Evolutionary conservation across 169 alveolate species (phyloP).

Genomic region (Eimeria tenella): DNA sequence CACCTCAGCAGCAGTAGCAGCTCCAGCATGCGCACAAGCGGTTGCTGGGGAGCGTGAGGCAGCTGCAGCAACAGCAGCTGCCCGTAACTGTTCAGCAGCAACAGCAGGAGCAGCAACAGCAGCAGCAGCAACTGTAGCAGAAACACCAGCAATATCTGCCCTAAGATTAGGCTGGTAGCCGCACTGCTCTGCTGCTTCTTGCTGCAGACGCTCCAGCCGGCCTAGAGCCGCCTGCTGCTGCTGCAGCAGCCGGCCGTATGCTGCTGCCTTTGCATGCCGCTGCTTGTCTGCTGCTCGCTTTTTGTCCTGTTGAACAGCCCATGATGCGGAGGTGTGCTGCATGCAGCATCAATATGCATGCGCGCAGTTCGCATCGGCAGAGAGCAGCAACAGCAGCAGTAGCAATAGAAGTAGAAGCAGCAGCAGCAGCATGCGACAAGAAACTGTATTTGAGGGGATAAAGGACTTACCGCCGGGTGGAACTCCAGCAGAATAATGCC

Average conservation of each 20-base stretch:
- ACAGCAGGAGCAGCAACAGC: neutral
- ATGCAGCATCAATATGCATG: neutral
- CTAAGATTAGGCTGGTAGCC: neutral
- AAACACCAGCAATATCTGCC: neutral
- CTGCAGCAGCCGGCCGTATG: constrained; percentile 62
- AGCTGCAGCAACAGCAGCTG: neutral
- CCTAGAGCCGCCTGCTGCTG: constrained; percentile 48
- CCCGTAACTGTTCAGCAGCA: no score
- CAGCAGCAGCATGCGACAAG: constrained; percentile 17
- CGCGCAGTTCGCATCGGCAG: neutral
- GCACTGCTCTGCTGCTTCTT: constrained; percentile 53
- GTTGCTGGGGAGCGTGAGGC: neutral
- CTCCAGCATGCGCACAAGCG: neutral
- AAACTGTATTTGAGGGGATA: neutral
- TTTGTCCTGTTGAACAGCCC: constrained; percentile 3
- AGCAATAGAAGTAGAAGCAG: neutral
- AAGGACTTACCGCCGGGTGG: neutral
- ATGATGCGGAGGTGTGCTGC: neutral
- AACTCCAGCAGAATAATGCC: constrained; percentile 13
- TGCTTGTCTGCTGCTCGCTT: constrained; percentile 32
- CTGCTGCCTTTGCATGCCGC: constrained; percentile 63
- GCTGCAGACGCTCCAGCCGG: constrained; percentile 48
- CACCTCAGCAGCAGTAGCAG: neutral
- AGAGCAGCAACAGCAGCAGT: constrained; percentile 8
- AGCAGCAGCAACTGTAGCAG: constrained; percentile 22